Evolutionary conservation across 441 rosid species (phyloP), one percentile per base, ranked within the genome.

Genomic region (Brassica hybrid): DNA sequence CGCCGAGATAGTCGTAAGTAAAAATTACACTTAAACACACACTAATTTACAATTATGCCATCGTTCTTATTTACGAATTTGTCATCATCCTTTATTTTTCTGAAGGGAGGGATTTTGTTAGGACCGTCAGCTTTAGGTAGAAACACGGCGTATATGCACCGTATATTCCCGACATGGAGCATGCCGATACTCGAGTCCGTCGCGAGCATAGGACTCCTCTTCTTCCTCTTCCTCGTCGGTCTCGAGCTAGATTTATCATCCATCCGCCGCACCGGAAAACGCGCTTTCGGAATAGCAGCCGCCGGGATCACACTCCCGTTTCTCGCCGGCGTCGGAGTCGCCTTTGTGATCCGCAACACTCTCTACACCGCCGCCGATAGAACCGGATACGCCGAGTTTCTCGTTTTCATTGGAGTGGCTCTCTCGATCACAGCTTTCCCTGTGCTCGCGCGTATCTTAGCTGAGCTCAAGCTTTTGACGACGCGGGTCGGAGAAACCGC

Each of bases 111-210:
- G 50, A 84, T 89, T 69, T 67, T 89, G 78, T 61, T 87, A 21
- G 91, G 93, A n/a, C 93, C 93, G 3, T 89, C 93, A 3, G 91
- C 86, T 72, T 48, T 87, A n/a, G 91, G 91, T 9, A 75, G 93
- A 61, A 83, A 84, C 72, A 12, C 82, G 56, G 73, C 66, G 21
- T 87, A 85, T 7, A 70, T 83, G 79, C 71, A 84, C 23, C 80
- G 76, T 7, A 12, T 89, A 4, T 89, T 89, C 18, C 91, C 93
- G 1, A 57, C 71, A 60, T 89, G 93, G 93, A 87, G 91, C 71
- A 85, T 80, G 56, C n/a, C n/a, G n/a, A n/a, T n/a, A n/a, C n/a
- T n/a, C n/a, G n/a, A n/a, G n/a, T n/a, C n/a, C n/a, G n/a, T 88
- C 93, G 93, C 93, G 2, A 87, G 83, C 68, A 87, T 87, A 19